phyloP scores from a whole-genome alignment of 768 basidiomycete species.

The Strobilomyces dryophilus region DNA sequence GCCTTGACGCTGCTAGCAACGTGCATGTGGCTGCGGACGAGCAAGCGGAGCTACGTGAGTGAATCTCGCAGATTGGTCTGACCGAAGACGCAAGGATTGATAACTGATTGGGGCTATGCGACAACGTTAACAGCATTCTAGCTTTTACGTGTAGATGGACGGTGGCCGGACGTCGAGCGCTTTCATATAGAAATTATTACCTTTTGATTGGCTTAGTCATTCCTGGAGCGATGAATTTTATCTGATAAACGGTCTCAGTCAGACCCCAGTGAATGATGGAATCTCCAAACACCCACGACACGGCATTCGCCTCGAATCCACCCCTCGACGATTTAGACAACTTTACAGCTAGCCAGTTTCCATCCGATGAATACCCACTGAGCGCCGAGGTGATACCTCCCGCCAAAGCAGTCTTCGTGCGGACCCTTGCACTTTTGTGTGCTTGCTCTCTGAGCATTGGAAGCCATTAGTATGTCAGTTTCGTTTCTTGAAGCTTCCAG shows the following conservation, averaged over 20 bases:
- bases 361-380: neutral
- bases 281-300: neutral
- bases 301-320: neutral
- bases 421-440: slow-evolving; percentile 60
- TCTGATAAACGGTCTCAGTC: slow-evolving; percentile 18
- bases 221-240: slow-evolving; percentile 8
- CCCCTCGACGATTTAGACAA: neutral
- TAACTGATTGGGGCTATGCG: slow-evolving; percentile 7
- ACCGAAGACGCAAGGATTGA: slow-evolving; percentile 23
- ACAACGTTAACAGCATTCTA: slow-evolving; percentile 31
- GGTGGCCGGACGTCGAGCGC: neutral
- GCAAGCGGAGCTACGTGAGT: slow-evolving; percentile 37
- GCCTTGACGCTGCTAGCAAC: slow-evolving; percentile 51
- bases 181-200: neutral
- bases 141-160: slow-evolving; percentile 30
- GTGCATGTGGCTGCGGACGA: slow-evolving; percentile 45
- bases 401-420: slow-evolving; percentile 43
- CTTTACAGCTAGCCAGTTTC: neutral
- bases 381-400: slow-evolving; percentile 18
- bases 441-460: slow-evolving; percentile 73
- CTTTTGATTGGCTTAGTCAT: slow-evolving; percentile 16
- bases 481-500: neutral
- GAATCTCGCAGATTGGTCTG: slow-evolving; percentile 42
- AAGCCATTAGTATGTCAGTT: slow-evolving; percentile 61
- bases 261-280: neutral